Percentiles rank a stretch among this genome's conserved stretches.
Evolutionary conservation across 2,329 filamentous ascomycete species (phyloP).

Genomic region (Verticillium isaacii): DNA sequence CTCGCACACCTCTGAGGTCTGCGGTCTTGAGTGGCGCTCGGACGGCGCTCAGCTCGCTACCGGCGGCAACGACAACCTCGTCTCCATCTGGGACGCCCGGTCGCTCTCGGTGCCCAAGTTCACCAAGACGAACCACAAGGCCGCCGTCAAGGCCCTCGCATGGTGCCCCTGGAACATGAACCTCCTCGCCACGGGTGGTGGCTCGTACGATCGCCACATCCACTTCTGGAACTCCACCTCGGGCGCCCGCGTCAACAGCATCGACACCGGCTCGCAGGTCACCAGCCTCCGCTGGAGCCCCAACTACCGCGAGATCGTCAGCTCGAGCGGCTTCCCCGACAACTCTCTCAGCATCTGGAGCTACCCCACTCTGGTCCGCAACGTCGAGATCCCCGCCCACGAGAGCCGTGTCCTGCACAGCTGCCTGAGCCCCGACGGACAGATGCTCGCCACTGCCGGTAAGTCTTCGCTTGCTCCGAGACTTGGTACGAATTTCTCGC

Average conservation of each 20-base stretch:
- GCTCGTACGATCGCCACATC: constrained; percentile 94
- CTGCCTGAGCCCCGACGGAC: constrained; percentile 92
- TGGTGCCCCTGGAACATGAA: constrained; percentile 99
- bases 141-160: constrained; percentile 93
- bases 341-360: constrained; percentile 99
- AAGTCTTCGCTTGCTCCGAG: not conserved
- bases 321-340: constrained; percentile 96
- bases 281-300: constrained; percentile 96
- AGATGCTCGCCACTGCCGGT: constrained; percentile 87
- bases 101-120: constrained; percentile 93
- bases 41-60: constrained; percentile 96
- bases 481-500: constrained; percentile 20
- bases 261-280: constrained; percentile 96
- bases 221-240: constrained; percentile 99
- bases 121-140: constrained; percentile 99
- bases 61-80: constrained; percentile 97
- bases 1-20: constrained; percentile 96
- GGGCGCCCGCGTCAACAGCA: constrained; percentile 96
- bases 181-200: constrained; percentile 91
- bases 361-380: constrained; percentile 94
- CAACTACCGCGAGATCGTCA: constrained; percentile 96
- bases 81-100: constrained; percentile 98
- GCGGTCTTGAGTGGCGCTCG: constrained; percentile 94
- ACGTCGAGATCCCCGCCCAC: constrained; percentile 95
- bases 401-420: constrained; percentile 96